Evolutionary conservation across 306 rosid species (phyloP), one percentile per base, ranked within the genome.

Genomic region (Prunus padus): DNA sequence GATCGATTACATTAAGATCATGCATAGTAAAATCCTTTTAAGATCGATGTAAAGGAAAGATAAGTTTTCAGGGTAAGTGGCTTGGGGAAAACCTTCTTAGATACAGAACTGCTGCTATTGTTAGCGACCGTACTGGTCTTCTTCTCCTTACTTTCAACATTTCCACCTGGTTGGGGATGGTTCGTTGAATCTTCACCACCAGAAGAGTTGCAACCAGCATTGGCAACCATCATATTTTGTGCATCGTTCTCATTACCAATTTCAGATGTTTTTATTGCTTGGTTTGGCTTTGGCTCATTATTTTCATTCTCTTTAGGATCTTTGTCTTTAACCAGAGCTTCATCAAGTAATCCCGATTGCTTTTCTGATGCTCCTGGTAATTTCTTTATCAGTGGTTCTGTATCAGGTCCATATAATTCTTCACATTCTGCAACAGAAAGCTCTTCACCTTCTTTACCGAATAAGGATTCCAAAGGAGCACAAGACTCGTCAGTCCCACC

Each of bases 321-420:
- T 71, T 66, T 80, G 71, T 68, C 81, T 76, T 72, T 76, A 2
- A 75, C 64, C 33, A 25, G 57, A 60, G 74, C 65, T 70, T 73
- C 76, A 81, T 80, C 75, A 65, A 31, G 73, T 30, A 83, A 72
- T 77, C 70, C 89, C 73, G 4, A 47, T 37, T 31, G 61, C 65
- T 84, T 76, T 81, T 16, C 75, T 33, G 70, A 77, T 22, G 85
- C 87, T 68, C 59, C 77, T 2, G 90, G 90, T 75, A 90, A 73
- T 57, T 67, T 72, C 71, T 67, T 73, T 20, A 78, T 42, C 4
- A 78, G 81, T 7, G 86, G 88, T 79, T 95, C 97, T 82, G 79
- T 88, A 67, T 95, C 98, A 1, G 98, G 96, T 66, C 97, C 97
- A 45, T 90, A 92, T 79, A 95, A 85, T 69, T 92, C 99, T 77